Base-by-base conservation (phyloP, 2,329 filamentous ascomycete species). In the Verticillium isaacii region DNA sequence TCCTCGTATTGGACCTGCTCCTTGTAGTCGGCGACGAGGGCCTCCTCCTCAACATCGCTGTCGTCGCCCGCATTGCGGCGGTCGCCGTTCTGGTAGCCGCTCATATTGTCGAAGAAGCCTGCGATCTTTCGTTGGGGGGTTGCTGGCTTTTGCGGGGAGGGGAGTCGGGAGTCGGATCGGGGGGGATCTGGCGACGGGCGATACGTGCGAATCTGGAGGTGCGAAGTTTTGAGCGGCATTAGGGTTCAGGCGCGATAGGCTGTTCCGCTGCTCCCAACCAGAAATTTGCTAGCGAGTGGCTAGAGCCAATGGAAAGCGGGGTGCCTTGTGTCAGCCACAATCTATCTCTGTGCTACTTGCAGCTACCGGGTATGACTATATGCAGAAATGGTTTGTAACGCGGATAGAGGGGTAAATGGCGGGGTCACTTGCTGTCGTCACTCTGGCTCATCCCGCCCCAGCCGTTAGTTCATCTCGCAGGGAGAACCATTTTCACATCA, bases 1-100 rank as follows among this genome's bases (percentile, higher is more conserved):
- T 93, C 93, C 72, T 96, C 92, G 73, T 94, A 97, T 76, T 95
- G 92, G 70, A 97, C 92, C 79, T 97, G 94, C 81, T 97, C 92
- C 75, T 89, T 89, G 85, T 97, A 97, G 80, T 98, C 93, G 79
- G 93, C 92, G 71, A 93, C 95, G 69, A 99, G 87, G 71, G 90
- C 90, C 81, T 98, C 95, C 84, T 98, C 94, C 81, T 97, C 93
- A 68, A 92, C 90, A 77, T 98, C 95, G 74, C 92, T 96, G 75
- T 96, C 93, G 77, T 94, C 90, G 71, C 88, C 87, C 63, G 86
- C 78, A 68, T 82, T 78, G 76, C 86, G 85, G 73, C 84, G 81
- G 72, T 79, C 79, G 72, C 84, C 84, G 75, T 87, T 88, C 73
- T 86, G 82, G 73, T 84, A 86, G 68, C 78, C 80, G 76, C 83